Conservation (phyloP, 176 grass and related monocot species). For the Tillandsia leiboldiana region DNA sequence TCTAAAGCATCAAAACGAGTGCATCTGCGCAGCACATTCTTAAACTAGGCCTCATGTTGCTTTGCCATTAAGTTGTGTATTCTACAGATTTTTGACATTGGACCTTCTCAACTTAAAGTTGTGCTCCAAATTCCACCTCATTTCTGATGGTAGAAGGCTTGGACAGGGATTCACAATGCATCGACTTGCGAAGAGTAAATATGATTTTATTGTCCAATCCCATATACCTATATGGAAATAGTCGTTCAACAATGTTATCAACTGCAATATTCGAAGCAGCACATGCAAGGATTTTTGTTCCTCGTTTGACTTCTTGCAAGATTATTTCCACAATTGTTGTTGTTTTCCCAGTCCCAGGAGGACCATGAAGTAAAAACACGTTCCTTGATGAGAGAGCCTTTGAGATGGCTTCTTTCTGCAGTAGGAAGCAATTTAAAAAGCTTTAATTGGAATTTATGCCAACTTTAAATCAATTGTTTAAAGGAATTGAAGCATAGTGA, state of each 20-base stretch:
- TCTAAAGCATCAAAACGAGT: no score
- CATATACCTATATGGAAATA: slow-evolving; percentile 73
- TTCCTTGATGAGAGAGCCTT: slow-evolving; percentile 81
- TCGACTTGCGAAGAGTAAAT: not conserved
- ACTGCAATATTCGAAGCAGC: slow-evolving; percentile 99
- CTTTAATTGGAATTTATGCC: slow-evolving; percentile 7
- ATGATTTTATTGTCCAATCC: slow-evolving; percentile 1
- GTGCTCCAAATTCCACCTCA: not conserved
- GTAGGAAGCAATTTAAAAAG: slow-evolving; percentile 7
- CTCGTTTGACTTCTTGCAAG: slow-evolving; percentile 88
- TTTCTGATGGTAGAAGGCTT: not conserved
- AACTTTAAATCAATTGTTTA: not conserved
- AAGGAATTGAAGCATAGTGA: slow-evolving; percentile 1
- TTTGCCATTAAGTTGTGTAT: no score
- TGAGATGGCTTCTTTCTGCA: slow-evolving; percentile 80
- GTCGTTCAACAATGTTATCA: slow-evolving; percentile 97
- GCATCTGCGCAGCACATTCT: no score
- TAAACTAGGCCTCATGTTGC: no score
- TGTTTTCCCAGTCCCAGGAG: slow-evolving; percentile 96
- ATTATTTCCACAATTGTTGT: slow-evolving; percentile 96
- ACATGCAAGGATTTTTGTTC: slow-evolving; percentile 94
- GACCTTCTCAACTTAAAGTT: no score
- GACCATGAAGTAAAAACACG: slow-evolving; percentile 97
- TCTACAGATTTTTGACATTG: no score
- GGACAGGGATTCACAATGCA: not conserved